phyloP scores from a whole-genome alignment of 2,329 filamentous ascomycete genomes.

The Verticillium nonalfalfae region DNA sequence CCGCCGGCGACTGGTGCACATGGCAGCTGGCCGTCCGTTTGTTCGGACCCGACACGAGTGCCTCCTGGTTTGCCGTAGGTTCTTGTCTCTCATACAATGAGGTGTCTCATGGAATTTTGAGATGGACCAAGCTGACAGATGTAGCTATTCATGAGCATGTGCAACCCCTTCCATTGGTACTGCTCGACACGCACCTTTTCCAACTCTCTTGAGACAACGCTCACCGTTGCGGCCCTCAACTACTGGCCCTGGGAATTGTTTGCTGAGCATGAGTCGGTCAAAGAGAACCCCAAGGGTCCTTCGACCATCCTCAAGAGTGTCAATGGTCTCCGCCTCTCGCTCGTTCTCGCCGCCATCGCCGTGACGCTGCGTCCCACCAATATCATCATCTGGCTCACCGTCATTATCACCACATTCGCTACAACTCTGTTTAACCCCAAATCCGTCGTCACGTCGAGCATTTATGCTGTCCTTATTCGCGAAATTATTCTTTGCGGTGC shows the following conservation, averaged over 20 bases:
- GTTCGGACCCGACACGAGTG: conserved; percentile 59
- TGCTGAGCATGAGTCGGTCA: conserved; percentile 27
- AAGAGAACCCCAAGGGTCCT: conserved; percentile 29
- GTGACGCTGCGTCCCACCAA: conserved; percentile 89
- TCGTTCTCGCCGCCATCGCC: conserved; percentile 72
- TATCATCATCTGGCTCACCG: conserved; percentile 70
- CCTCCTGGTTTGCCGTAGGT: conserved; percentile 66
- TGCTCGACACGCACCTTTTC: conserved; percentile 90
- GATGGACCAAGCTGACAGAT: background rate
- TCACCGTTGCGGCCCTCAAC: conserved; percentile 74
- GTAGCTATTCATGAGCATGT: conserved; percentile 63
- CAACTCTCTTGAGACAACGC: conserved; percentile 85
- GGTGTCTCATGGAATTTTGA: no score
- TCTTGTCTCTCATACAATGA: background rate
- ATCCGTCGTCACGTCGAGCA: conserved; percentile 34
- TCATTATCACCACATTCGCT: conserved; percentile 46
- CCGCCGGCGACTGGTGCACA: conserved; percentile 76
- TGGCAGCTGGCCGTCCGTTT: conserved; percentile 73
- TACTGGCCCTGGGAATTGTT: conserved; percentile 83
- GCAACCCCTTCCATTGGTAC: conserved; percentile 95
- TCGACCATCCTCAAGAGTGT: conserved; percentile 17
- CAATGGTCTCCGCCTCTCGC: conserved; percentile 43
- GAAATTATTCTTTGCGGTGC: conserved; percentile 61
- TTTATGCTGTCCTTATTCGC: conserved; percentile 46
- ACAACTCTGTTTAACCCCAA: conserved; percentile 21